Conservation (phyloP, 2,329 filamentous ascomycete species). For the Diaporthe amygdali region DNA sequence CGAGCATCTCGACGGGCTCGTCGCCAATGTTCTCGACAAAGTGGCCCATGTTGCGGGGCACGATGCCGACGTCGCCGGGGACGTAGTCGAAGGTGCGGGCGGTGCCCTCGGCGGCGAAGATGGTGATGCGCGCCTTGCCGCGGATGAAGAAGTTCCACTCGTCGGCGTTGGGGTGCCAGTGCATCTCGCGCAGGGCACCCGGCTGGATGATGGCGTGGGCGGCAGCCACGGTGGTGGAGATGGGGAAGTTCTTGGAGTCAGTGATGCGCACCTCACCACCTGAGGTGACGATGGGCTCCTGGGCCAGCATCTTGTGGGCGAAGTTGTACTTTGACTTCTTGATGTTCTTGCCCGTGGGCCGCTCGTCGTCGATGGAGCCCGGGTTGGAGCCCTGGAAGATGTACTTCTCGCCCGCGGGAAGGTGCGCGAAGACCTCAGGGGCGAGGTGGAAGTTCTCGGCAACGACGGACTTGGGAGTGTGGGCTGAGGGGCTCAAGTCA, state of each 20-base stretch:
- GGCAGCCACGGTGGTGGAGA: constrained; percentile 75
- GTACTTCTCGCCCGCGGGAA: constrained; percentile 73
- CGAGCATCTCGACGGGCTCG: constrained; percentile 76
- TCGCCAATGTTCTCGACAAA: constrained; percentile 85
- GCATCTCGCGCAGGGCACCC: constrained; percentile 77
- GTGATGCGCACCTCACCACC: constrained; percentile 77
- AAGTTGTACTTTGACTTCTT: constrained; percentile 73
- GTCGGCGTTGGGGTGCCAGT: constrained; percentile 82
- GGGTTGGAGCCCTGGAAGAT: constrained; percentile 76
- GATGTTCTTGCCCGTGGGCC: constrained; percentile 63
- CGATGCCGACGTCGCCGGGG: constrained; percentile 77
- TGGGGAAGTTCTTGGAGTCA: constrained; percentile 77
- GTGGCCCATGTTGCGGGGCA: constrained; percentile 78
- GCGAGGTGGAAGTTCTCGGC: constrained; percentile 78
- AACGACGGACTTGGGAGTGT: constrained; percentile 74
- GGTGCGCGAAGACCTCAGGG: constrained; percentile 71
- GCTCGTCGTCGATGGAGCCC: constrained; percentile 68
- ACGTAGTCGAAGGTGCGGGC: constrained; percentile 79
- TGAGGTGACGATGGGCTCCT: constrained; percentile 67
- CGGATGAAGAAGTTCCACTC: constrained; percentile 83
- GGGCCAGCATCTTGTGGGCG: constrained; percentile 74
- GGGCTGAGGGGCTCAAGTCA: constrained; percentile 46
- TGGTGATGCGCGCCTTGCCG: constrained; percentile 74
- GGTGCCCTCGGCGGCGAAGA: constrained; percentile 72
- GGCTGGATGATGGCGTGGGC: constrained; percentile 75